These are phyloP conservation scores for Tylopilus sp. DNA, from an alignment of 768 basidiomycete species.

Conservation along the genomic window DNA sequence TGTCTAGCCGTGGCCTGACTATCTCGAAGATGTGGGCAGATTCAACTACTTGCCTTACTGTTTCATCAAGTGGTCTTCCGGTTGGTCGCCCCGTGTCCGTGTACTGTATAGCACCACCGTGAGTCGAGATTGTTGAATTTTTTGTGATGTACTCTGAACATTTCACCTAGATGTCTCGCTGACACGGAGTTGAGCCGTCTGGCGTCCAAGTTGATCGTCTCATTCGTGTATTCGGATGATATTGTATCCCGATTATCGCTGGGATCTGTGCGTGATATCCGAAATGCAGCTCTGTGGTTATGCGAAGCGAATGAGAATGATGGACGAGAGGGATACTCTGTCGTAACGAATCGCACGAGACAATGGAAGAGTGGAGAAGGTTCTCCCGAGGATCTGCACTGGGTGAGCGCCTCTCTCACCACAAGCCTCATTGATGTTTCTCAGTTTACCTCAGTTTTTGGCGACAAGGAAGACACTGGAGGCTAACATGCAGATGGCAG, in stretches of 20 bases:
- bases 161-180: conserved; percentile 49
- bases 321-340: conserved; percentile 37
- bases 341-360: conserved; percentile 46
- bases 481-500: conserved; percentile 74
- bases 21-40: conserved; percentile 76
- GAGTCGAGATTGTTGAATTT: conserved; percentile 25
- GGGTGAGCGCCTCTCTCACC: conserved; percentile 42
- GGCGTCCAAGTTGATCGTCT: conserved; percentile 61
- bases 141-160: background rate
- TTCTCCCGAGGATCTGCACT: conserved; percentile 42
- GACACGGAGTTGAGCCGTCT: conserved; percentile 59
- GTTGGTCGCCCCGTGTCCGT: conserved; percentile 62
- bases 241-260: conserved; percentile 75
- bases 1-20: background rate
- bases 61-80: conserved; percentile 67
- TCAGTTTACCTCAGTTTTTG: conserved; percentile 52
- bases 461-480: conserved; percentile 80
- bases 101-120: conserved; percentile 82
- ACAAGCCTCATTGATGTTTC: background rate
- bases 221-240: conserved; percentile 82
- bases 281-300: conserved; percentile 74
- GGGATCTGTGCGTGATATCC: conserved; percentile 73
- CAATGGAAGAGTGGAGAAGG: conserved; percentile 63
- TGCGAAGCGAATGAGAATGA: conserved; percentile 59
- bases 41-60: conserved; percentile 69